Conservation (phyloP, 208 protist species). For the Crithidia mellificae region DNA sequence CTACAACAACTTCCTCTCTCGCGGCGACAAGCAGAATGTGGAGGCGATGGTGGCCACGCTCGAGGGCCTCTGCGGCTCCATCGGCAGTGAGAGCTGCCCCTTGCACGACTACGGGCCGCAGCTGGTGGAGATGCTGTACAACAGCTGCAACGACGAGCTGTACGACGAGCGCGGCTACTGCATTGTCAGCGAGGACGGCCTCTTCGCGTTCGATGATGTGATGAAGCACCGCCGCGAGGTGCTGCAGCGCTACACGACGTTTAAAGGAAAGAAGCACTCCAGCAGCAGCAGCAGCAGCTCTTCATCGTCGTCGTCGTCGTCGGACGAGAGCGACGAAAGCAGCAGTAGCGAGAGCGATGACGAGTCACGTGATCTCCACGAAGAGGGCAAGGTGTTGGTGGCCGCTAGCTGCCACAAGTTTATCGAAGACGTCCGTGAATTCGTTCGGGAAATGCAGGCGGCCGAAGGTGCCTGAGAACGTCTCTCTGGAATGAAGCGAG, state of each 20-base stretch:
- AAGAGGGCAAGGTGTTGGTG: conserved; percentile 64
- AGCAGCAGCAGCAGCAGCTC: conserved; percentile 11
- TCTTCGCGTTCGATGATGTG: conserved; percentile 64
- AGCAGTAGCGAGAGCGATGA: conserved; percentile 22
- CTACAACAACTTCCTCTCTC: conserved; percentile 58
- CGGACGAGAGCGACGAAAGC: conserved; percentile 5
- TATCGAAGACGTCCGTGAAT: conserved; percentile 64
- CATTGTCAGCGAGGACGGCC: conserved; percentile 70
- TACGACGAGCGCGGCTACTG: conserved; percentile 80
- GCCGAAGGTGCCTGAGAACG: background rate
- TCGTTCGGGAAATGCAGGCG: conserved; percentile 43
- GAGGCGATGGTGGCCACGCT: conserved; percentile 78
- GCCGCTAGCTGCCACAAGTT: conserved; percentile 55
- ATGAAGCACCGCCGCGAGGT: conserved; percentile 35
- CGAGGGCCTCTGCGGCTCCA: conserved; percentile 59
- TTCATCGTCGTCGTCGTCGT: conserved; percentile 12
- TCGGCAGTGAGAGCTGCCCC: conserved; percentile 43
- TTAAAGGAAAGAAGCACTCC: conserved; percentile 19
- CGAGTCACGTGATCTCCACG: conserved; percentile 35
- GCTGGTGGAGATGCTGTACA: conserved; percentile 75
- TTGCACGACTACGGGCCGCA: conserved; percentile 53
- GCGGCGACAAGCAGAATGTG: conserved; percentile 40
- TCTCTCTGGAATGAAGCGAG: background rate
- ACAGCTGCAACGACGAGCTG: conserved; percentile 65
- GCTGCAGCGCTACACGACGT: conserved; percentile 38